Evolutionary conservation across 306 rosid species (phyloP).

Genomic region (Ormosia semicastrata): DNA sequence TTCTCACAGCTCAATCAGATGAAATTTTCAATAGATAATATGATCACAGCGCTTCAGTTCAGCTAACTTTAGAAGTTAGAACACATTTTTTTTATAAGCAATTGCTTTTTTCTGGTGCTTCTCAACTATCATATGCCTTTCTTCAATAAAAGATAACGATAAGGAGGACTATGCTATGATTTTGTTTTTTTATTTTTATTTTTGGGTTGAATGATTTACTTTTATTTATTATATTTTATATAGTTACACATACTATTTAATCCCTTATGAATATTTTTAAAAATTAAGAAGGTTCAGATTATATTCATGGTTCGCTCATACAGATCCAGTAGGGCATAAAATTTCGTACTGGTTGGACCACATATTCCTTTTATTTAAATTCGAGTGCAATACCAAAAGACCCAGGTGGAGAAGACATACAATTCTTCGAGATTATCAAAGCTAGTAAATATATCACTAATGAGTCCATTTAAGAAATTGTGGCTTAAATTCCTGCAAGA

Average conservation of each 20-base stretch:
- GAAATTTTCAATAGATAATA: background rate
- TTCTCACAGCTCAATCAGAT: background rate
- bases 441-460: no score
- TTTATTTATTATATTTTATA: background rate
- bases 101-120: background rate
- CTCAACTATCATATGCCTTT: background rate
- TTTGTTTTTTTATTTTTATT: background rate
- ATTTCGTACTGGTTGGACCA: no score
- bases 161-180: background rate
- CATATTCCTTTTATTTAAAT: no score
- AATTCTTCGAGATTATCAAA: no score
- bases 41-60: background rate
- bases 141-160: background rate
- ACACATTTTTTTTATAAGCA: background rate
- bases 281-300: no score
- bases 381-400: no score
- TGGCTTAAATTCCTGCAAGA: constrained; percentile 76
- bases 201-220: background rate
- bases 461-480: constrained; percentile 66
- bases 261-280: background rate
- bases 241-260: background rate
- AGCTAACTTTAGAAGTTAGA: background rate
- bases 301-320: no score
- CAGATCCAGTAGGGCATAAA: no score
- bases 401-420: no score